Evolutionary conservation across 805 yeast genomes (phyloP).

Genomic region (Candida glaebosa): DNA sequence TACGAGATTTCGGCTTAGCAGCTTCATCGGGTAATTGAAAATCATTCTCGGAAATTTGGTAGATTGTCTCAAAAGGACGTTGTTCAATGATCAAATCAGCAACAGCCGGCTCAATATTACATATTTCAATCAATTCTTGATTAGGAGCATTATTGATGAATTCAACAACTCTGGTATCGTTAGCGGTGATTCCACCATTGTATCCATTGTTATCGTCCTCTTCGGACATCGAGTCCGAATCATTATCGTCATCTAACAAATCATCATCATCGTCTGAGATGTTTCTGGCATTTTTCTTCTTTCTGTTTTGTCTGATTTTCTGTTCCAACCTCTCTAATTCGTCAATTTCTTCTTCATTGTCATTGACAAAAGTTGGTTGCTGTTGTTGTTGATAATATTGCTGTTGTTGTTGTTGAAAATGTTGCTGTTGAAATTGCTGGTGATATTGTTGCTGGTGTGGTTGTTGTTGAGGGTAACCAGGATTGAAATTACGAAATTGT

Average conservation of each 20-base stretch:
- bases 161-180: slow-evolving; percentile 65
- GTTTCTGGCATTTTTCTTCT: slow-evolving; percentile 15
- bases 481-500: neutral
- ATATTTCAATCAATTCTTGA: slow-evolving; percentile 76
- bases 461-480: slow-evolving; percentile 1
- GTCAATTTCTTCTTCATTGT: slow-evolving; percentile 16
- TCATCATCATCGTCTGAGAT: slow-evolving; percentile 34
- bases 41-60: slow-evolving; percentile 50
- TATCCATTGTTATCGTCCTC: slow-evolving; percentile 37
- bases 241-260: slow-evolving; percentile 36
- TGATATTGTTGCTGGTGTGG: slow-evolving; percentile 7
- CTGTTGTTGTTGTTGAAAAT: slow-evolving; percentile 8
- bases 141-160: slow-evolving; percentile 76
- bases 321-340: slow-evolving; percentile 40
- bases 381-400: slow-evolving; percentile 5
- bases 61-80: slow-evolving; percentile 68
- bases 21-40: slow-evolving; percentile 34
- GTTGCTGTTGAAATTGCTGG: slow-evolving; percentile 7
- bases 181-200: slow-evolving; percentile 38
- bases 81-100: slow-evolving; percentile 62
- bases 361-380: slow-evolving; percentile 15
- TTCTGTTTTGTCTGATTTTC: slow-evolving; percentile 31
- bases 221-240: slow-evolving; percentile 48
- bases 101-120: slow-evolving; percentile 61
- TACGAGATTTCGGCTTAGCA: slow-evolving; percentile 30